Evolutionary conservation across 2,329 filamentous ascomycete species (phyloP).

Genomic region (Nemania sp.): DNA sequence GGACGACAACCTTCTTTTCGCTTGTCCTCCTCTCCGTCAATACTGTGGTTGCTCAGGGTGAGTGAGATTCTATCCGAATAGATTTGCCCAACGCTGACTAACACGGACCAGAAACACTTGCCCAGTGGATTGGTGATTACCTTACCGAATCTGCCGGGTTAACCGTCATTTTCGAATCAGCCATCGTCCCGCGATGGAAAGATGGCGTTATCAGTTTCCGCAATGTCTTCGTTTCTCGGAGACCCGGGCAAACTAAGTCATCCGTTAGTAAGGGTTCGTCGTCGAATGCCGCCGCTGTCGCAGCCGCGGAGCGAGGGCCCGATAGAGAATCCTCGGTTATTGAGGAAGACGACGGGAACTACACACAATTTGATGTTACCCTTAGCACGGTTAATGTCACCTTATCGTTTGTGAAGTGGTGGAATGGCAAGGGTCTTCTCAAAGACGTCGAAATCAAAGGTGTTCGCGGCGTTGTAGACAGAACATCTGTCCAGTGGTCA

Average conservation of each 20-base stretch:
- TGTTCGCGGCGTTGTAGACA: constrained; percentile 87
- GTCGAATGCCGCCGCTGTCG: constrained; percentile 78
- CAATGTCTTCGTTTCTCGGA: constrained; percentile 92
- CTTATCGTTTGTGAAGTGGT: constrained; percentile 97
- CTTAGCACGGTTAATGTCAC: constrained; percentile 96
- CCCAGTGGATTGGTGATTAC: constrained; percentile 92
- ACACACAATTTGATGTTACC: constrained; percentile 95
- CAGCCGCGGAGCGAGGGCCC: constrained; percentile 68
- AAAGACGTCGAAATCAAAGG: constrained; percentile 94
- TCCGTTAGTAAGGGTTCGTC: constrained; percentile 93
- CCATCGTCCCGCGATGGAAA: constrained; percentile 94
- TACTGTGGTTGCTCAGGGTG: constrained; percentile 92
- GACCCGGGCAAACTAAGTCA: constrained; percentile 79
- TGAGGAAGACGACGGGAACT: constrained; percentile 86
- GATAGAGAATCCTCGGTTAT: constrained; percentile 49
- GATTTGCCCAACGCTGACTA: constrained; percentile 25
- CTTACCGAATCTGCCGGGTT: constrained; percentile 90
- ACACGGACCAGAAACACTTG: constrained; percentile 72
- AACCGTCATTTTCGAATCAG: constrained; percentile 94
- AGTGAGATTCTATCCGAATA: constrained; percentile 30
- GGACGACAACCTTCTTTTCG: constrained; percentile 96
- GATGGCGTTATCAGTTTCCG: constrained; percentile 95
- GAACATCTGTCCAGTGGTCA: constrained; percentile 78
- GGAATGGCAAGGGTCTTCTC: constrained; percentile 91
- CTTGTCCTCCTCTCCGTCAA: constrained; percentile 89